These are phyloP conservation scores for Aspergillus sp. DNA, from an alignment of 2,329 filamentous ascomycete genomes.

Conservation along the genomic window DNA sequence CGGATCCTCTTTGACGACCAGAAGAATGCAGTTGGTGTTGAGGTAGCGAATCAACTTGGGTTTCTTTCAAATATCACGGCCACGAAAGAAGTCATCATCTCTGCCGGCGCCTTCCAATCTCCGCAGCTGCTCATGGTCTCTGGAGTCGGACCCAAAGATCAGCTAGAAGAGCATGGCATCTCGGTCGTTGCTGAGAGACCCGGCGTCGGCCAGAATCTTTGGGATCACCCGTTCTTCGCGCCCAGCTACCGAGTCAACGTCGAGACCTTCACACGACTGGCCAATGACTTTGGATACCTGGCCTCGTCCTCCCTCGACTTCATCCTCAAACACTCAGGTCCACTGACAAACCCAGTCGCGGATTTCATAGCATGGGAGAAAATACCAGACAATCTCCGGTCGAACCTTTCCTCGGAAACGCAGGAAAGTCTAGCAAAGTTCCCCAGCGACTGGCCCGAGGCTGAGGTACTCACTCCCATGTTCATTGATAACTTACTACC, in stretches of 20 bases:
- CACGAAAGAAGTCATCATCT: conserved; percentile 53
- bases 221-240: conserved; percentile 35
- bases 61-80: conserved; percentile 47
- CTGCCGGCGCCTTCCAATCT: conserved; percentile 59
- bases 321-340: neutral
- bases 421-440: neutral
- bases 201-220: conserved; percentile 51
- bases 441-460: conserved; percentile 19
- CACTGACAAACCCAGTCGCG: neutral
- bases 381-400: conserved; percentile 4
- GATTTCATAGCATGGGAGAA: conserved; percentile 21
- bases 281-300: conserved; percentile 19
- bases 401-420: neutral
- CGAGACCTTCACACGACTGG: conserved; percentile 27
- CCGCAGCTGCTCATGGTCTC: conserved; percentile 46
- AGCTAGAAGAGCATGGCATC: conserved; percentile 48
- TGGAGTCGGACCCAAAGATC: conserved; percentile 50
- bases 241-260: conserved; percentile 32
- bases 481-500: too few species aligned
- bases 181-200: conserved; percentile 50
- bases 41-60: conserved; percentile 34
- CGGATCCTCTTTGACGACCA: conserved; percentile 47
- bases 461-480: neutral
- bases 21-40: conserved; percentile 49
- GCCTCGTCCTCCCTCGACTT: conserved; percentile 12